Base-by-base conservation (phyloP, 352 stramenopile genomes). In the Phytophthora ohioensis region DNA sequence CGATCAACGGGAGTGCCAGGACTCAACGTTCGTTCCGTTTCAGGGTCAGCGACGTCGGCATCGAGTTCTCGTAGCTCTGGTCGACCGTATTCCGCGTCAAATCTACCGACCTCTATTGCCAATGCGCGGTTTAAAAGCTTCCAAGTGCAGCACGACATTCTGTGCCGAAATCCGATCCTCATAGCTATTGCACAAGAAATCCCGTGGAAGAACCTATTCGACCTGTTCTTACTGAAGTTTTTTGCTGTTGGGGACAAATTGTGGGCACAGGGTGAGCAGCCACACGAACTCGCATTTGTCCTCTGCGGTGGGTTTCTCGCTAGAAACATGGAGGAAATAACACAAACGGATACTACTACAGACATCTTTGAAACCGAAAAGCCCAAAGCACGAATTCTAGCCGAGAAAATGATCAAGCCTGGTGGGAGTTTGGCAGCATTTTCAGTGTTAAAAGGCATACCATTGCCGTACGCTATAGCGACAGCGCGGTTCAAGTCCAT, bases 401-500 rank as follows among this genome's bases (percentile, higher is more conserved):
- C 73, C 0, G 81, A 90, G 46, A 84, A 74, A 32, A 67, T 88
- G 59, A 59, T 88, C 8, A 86, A 80, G 42, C 76, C 80, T 39
- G 80, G 80, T 6, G 68, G 61, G 1, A 79, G 57, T 21, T 35
- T 90, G 3, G 70, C 73, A 17, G 71, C 68, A 2, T 76, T 73
- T 39, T 64, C 71, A 0, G 80, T 88, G 43, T 55, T 85, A 21
- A 78, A 69, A 27, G 76, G 62, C 4, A 60, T 47, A 3, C 47
- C 58, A 0, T 60, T 87, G 38, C 73, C 66, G 4, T 88, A 90
- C 45, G 63, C 66, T 3, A 49, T 88, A 3, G 57, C 82, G 9
- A 81, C 80, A 0, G 68, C 74, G 31, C 79, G 78, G 15, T 88
- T 90, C 61, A 90, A 90, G 48, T 88, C 82, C 30, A 88, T 90